These are phyloP conservation scores for Aphanomyces invadans DNA, from an alignment of 352 stramenopile genomes.

Conservation along the genomic window DNA sequence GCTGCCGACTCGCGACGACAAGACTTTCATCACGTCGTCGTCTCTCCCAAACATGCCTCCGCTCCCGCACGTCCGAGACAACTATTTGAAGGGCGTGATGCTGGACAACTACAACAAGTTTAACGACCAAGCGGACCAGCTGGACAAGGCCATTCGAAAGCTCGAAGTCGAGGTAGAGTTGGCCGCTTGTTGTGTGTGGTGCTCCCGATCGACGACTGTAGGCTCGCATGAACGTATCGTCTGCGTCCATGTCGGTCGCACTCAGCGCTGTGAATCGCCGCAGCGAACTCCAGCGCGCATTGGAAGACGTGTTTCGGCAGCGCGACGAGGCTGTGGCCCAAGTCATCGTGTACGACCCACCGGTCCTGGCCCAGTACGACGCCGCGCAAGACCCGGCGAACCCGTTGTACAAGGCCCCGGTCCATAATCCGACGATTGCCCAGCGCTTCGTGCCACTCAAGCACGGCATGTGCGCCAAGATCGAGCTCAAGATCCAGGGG, in stretches of 20 bases:
- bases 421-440: neutral
- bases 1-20: neutral
- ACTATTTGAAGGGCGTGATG: slow-evolving; percentile 17
- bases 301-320: neutral
- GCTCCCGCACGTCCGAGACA: neutral
- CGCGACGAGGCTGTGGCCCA: slow-evolving; percentile 18
- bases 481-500: slow-evolving; percentile 14
- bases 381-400: slow-evolving; percentile 6
- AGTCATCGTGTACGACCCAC: slow-evolving; percentile 5
- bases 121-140: neutral
- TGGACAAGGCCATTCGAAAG: slow-evolving; percentile 15
- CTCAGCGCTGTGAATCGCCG: slow-evolving; percentile 1
- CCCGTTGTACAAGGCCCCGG: slow-evolving; percentile 7
- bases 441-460: slow-evolving; percentile 15
- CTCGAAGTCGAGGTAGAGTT: slow-evolving; percentile 7
- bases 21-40: neutral
- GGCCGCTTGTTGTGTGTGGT: neutral
- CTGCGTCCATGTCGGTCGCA: neutral
- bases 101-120: slow-evolving; percentile 17
- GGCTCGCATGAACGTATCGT: neutral
- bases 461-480: slow-evolving; percentile 5
- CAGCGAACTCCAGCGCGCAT: slow-evolving; percentile 8
- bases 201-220: too few species aligned
- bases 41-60: neutral
- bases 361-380: neutral